A percentile compares a stretch with the other conserved stretches of the same genome.
Evolutionary conservation across 2,329 filamentous ascomycete genomes (phyloP).

Genomic region (Pyrenophora seminiperda): DNA sequence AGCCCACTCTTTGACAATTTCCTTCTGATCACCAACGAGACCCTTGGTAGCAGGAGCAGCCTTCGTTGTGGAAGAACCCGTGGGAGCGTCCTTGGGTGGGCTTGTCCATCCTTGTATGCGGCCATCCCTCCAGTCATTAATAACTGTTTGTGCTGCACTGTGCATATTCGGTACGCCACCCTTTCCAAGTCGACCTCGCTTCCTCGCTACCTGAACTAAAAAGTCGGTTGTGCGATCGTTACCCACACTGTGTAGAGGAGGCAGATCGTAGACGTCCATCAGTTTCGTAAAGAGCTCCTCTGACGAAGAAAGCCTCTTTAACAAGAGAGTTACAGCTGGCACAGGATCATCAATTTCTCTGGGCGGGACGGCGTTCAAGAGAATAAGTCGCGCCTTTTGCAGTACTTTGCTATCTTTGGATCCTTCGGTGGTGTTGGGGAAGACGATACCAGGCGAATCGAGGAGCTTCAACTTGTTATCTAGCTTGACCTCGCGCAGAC

Average conservation of each 20-base stretch:
- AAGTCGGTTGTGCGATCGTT: constrained; percentile 88
- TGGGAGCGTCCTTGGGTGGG: constrained; percentile 69
- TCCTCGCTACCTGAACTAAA: constrained; percentile 90
- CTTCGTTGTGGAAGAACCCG: constrained; percentile 49
- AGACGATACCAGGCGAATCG: constrained; percentile 93
- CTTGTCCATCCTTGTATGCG: constrained; percentile 92
- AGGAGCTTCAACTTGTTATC: constrained; percentile 93
- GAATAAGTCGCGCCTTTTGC: constrained; percentile 78
- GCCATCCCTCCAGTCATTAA: constrained; percentile 96
- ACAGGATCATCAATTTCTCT: constrained; percentile 94
- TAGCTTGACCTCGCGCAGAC: constrained; percentile 86
- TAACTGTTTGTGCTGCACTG: constrained; percentile 86
- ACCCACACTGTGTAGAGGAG: constrained; percentile 70
- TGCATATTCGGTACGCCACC: constrained; percentile 89
- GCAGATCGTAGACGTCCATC: constrained; percentile 81
- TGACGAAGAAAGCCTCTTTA: constrained; percentile 76
- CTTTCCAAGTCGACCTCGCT: constrained; percentile 84
- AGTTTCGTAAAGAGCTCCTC: constrained; percentile 78
- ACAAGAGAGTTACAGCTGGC: constrained; percentile 81
- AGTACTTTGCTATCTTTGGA: constrained; percentile 63
- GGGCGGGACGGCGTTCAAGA: constrained; percentile 89
- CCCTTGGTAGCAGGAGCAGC: constrained; percentile 40
- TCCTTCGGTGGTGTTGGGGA: constrained; percentile 67
- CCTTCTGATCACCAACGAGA: constrained; percentile 67
- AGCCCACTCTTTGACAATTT: constrained; percentile 91